Evolutionary conservation across 2,329 filamentous ascomycete genomes (phyloP).

Genomic region (Ophiostoma tasmaniense): DNA sequence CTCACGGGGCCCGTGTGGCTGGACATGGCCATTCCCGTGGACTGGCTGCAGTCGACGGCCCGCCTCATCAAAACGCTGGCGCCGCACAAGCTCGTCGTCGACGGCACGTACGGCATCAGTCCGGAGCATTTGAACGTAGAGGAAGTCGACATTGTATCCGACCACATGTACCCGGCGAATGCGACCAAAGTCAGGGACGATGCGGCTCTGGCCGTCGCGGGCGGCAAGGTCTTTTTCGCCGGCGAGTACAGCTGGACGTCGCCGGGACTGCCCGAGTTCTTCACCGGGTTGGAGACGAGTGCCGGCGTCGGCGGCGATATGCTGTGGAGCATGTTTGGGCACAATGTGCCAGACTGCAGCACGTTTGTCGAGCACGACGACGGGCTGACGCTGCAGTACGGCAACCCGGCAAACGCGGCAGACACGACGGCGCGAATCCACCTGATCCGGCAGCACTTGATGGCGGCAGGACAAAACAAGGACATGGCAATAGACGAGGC

Average conservation of each 20-base stretch:
- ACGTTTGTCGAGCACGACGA: background rate
- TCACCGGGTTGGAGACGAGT: background rate
- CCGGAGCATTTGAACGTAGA: background rate
- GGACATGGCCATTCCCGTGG: background rate
- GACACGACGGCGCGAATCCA: background rate
- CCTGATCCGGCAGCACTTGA: background rate
- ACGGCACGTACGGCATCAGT: background rate
- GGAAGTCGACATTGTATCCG: background rate
- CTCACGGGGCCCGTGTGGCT: background rate
- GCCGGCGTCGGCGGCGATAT: background rate
- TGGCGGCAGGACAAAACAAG: background rate
- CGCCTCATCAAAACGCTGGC: background rate
- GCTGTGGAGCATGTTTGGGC: background rate
- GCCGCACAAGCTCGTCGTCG: background rate
- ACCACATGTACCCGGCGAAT: background rate
- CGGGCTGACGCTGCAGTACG: background rate
- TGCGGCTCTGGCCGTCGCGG: background rate
- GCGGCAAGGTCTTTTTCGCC: background rate
- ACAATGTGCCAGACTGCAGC: background rate
- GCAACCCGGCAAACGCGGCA: background rate
- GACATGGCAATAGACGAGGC: background rate
- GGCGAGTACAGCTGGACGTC: constrained; percentile 1
- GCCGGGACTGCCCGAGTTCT: background rate
- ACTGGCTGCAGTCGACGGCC: background rate
- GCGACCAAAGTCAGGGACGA: background rate